A percentile compares a stretch with the other conserved stretches of the same genome.
phyloP scores from a whole-genome alignment of 345 rosid genomes.

The Lagerstroemia speciosa region DNA sequence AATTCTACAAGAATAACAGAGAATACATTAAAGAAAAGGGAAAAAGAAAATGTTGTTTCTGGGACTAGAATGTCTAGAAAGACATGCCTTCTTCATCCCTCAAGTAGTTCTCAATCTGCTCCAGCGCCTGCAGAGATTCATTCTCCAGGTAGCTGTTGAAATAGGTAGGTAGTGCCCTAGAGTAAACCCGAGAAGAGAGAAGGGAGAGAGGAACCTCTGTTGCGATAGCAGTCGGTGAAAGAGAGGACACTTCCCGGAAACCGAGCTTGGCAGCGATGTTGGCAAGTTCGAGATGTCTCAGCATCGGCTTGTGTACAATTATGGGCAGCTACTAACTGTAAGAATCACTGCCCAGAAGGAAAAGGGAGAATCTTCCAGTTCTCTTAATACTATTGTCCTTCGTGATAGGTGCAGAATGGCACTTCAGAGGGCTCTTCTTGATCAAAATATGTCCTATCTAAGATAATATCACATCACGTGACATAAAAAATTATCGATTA shows the following conservation, averaged over 20 bases:
- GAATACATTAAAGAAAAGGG: too few relatives aligned
- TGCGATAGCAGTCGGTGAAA: conserved; percentile 68
- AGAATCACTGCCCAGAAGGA: not conserved
- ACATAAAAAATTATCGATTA: too few relatives aligned
- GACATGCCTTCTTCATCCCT: conserved; percentile 20
- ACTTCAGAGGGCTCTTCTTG: too few relatives aligned
- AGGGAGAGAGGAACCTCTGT: conserved; percentile 48
- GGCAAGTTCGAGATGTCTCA: conserved; percentile 15
- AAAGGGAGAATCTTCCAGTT: too few relatives aligned
- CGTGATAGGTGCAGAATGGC: too few relatives aligned
- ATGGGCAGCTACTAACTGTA: not conserved
- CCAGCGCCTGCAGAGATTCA: conserved; percentile 32
- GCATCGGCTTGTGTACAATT: not conserved
- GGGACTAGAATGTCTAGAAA: conserved; percentile 8
- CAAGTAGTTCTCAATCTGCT: conserved; percentile 41
- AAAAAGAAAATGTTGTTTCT: too few relatives aligned
- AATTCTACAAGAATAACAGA: not conserved
- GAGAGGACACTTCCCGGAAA: conserved; percentile 41
- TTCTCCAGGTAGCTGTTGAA: not conserved
- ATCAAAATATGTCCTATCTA: too few relatives aligned
- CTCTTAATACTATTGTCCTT: too few relatives aligned
- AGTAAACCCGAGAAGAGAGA: conserved; percentile 12
- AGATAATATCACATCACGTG: too few relatives aligned
- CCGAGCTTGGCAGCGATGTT: conserved; percentile 76
- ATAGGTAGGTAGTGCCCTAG: conserved; percentile 14